Evolutionary conservation across 176 grass and related monocot genomes (phyloP).

Genomic region (Musa acuminata): DNA sequence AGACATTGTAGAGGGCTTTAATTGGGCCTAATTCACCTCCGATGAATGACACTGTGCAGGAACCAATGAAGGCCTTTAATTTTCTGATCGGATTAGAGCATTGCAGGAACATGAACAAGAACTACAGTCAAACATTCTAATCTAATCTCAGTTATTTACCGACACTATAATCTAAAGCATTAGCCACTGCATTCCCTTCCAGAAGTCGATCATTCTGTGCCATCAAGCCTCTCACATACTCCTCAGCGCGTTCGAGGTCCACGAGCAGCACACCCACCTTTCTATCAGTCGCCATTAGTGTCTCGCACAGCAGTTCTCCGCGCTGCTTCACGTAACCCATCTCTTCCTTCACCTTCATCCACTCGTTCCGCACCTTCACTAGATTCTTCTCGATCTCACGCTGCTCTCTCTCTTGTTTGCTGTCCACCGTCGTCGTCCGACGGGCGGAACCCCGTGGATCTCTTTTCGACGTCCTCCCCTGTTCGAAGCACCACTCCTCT

Average conservation of each 20-base stretch:
- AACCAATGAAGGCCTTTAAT: no score
- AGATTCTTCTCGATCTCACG: constrained; percentile 39
- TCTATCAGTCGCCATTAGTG: background rate
- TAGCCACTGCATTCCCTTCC: background rate
- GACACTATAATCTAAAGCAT: no score
- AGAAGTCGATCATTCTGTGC: background rate
- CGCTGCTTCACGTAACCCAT: background rate
- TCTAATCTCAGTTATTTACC: no score
- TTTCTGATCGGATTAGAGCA: no score
- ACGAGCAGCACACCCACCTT: background rate
- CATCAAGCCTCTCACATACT: background rate
- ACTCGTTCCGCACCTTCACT: background rate
- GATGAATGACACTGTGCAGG: no score
- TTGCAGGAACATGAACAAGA: no score
- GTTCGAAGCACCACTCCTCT: constrained; percentile 6
- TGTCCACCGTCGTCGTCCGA: background rate
- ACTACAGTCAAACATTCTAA: no score
- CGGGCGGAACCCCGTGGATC: background rate
- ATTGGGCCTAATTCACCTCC: no score
- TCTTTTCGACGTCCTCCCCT: constrained; percentile 26
- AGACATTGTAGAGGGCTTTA: no score
- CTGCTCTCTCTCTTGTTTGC: constrained; percentile 34
- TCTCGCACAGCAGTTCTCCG: background rate
- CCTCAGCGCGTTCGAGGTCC: background rate
- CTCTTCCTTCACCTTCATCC: constrained; percentile 11